Base-by-base conservation (phyloP, 306 rosid species). In the Pyrus betulifolia region DNA sequence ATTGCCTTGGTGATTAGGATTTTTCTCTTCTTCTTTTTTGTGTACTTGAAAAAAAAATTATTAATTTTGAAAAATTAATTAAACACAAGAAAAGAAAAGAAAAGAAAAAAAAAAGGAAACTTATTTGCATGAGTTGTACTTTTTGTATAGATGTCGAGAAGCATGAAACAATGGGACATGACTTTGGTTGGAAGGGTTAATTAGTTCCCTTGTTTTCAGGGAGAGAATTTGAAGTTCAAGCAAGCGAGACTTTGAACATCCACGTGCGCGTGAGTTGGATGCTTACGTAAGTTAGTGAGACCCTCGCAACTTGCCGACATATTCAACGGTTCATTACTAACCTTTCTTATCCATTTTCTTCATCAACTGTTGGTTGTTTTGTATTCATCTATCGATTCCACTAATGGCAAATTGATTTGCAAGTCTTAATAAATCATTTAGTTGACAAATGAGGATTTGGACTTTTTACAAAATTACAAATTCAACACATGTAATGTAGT, bases 201-300 rank as follows among this genome's bases (percentile, higher is more conserved):
- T 52, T 65, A 18, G 68, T 60, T 68, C 70, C 74, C 76, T 74
- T 65, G 75, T 28, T 67, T 65, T 74, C 70, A 57, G 72, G 49
- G 21, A 65, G 54, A 44, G 40, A 49, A 13, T 30, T 22, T 64
- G 33, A 60, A 69, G 64, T 79, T 77, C 71, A 51, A 77, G 42
- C 23, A 70, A 69, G 28, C 49, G 21, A 81, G 62, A 66, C 78
- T 12, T 45, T 45, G 17, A 45, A 45, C 64, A 49, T 58, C 72
- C 82, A 81, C 79, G 84, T 84, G 87, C 71, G 45, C 27, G 31
- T 35, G 80, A 72, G 84, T 51, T 69, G 73, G 73, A 40, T 4
- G 25, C 61, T 35, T 61, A 62, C 76, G 54, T 33, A 44, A 42
- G 45, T 42, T 42, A 11, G 66, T 71, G 67, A 22, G 44, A 65